Base-by-base conservation (phyloP, 345 rosid species). In the Aegle marmelos region DNA sequence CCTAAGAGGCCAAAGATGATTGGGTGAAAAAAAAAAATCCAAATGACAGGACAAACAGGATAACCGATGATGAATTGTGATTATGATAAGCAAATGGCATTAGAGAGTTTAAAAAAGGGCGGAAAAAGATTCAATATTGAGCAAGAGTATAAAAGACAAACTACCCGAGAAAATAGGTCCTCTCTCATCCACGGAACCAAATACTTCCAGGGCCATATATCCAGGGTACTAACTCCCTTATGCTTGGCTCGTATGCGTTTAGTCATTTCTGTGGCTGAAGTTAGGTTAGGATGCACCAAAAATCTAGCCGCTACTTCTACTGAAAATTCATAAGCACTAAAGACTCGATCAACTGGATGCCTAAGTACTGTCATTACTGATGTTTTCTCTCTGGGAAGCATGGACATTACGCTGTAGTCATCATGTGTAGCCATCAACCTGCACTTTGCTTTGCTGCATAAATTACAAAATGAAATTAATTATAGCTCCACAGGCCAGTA, bases 181-280 rank as follows among this genome's bases (percentile, higher is more conserved):
- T 94, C 91, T 80, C 97, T 89, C 99, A 96, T 96, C 99, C 99
- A 92, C 33, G 99, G 97, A 81, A 94, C 99, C 83, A 96, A 75
- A 85, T 91, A 88, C 79, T 94, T 96, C 99, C 99, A 96, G 48
- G 99, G 99, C 99, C 99, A 96, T 81, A 96, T 94, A 83, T 96
- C 95, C 77, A 96, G 86, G 19, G 99, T 96, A 82, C 97, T 96
- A 70, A 96, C 90, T 76, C 92, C 95, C 50, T 79, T 83, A 65
- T 67, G 70, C 84, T 84, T 90, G 73, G 85, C 21, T 41, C 92
- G 97, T 83, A 93, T 37, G 36, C 91, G 97, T 66, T 71, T 56
- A 86, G 93, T 76, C 92, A 92, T 90, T 86, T 65, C 80, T 9
- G 85, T 85, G 13, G 93, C 99, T 77, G 97, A 91, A 67, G 93